Base-by-base conservation (phyloP, 164 flowering plant genomes). In the Vitis rupestris region DNA sequence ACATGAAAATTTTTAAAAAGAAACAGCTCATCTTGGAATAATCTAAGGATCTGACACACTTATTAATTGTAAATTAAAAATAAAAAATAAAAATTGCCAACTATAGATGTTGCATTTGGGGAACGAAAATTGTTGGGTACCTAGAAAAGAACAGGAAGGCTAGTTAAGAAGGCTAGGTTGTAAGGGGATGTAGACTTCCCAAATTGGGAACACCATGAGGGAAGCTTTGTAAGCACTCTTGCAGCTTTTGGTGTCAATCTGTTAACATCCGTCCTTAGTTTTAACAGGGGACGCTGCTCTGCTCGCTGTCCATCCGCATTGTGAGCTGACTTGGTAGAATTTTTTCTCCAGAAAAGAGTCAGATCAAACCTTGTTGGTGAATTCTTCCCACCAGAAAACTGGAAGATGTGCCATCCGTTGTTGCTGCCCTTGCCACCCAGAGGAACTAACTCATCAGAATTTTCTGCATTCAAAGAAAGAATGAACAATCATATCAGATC, bases 171-270 rank as follows among this genome's bases (percentile, higher is more conserved):
- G 57, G 99, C 83, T 31, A 95, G 76, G 7, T 87, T 77, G 66
- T 69, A 72, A 2, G 99, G 98, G 71, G 90, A 88, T 10, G 97
- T 90, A 4, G 99, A 95, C 78, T 92, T 92, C 68, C 97, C 99
- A 70, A 95, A 95, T 12, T 78, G 67, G 19, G 98, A 81, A 78
- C 97, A 95, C 98, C 98, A 95, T 50, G 85, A 52, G 23, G 99
- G 99, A 66, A 95, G 93, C 85, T 87, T 92, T 67, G 4, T 19
- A 9, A 91, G 84, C 64, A 92, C 84, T 63, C 71, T 80, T 59
- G 80, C 78, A 8, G 79, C 74, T 77, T 79, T 82, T 19, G 92
- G 94, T 11, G 99, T 95, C 54, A 82, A n/a, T 71, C 87, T 78
- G 77, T 90, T 69, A 14, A 91, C 75, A 76, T 95, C 99, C 4